Evolutionary conservation across 1,284 basidiomycete genomes (phyloP).

Genomic region (Ganoderma leucocontextum): DNA sequence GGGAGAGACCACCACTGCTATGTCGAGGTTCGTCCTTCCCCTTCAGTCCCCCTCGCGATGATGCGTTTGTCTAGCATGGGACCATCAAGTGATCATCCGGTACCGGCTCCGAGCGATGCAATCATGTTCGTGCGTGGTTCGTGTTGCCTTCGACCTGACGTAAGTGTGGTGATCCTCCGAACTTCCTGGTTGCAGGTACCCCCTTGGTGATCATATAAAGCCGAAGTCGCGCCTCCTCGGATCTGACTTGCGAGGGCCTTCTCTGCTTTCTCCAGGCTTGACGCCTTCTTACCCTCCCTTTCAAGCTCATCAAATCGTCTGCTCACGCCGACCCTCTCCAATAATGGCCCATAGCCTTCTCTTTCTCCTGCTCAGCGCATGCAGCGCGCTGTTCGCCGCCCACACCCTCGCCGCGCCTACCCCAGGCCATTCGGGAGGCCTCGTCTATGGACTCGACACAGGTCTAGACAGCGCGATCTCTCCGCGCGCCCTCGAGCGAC

Average conservation of each 20-base stretch:
- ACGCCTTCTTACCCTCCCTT: not conserved
- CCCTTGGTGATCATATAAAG: not conserved
- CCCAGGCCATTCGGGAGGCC: not conserved
- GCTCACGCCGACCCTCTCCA: not conserved
- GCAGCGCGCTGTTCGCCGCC: slow-evolving; percentile 1
- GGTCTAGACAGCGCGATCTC: not conserved
- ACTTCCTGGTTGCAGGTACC: not conserved
- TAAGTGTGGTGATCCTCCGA: not conserved
- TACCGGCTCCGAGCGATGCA: not conserved
- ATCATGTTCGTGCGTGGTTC: not conserved
- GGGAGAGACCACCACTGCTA: not conserved
- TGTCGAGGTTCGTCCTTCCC: not conserved
- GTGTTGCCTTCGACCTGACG: not conserved
- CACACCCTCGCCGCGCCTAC: not conserved
- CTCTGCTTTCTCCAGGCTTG: not conserved
- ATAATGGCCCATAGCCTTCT: slow-evolving; percentile 14
- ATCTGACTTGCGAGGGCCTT: not conserved
- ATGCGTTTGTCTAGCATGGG: not conserved
- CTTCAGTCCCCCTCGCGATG: not conserved
- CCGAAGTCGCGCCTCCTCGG: not conserved
- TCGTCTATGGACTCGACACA: not conserved
- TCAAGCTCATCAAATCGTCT: not conserved
- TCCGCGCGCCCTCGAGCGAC: slow-evolving; percentile 63
- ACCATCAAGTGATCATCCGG: not conserved
- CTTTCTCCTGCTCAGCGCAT: not conserved